Base-by-base conservation (phyloP, 2,329 filamentous ascomycete genomes). In the Penicillium oxalicum region DNA sequence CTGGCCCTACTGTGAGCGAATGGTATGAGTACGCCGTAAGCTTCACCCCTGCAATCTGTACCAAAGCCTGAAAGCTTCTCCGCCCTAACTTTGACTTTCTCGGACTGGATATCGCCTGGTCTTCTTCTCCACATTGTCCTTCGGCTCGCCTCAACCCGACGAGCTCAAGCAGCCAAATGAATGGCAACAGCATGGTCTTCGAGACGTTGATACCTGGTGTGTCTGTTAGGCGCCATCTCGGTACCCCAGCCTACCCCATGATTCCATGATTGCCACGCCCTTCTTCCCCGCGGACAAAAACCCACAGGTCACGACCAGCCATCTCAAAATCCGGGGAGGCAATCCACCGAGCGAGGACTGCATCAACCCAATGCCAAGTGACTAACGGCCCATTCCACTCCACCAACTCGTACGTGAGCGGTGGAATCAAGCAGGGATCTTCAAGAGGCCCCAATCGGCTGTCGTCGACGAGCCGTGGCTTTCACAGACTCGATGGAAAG, bases 281-380 rank as follows among this genome's bases (percentile, higher is more conserved):
- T 11, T 32, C 28, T 9, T 32, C 11, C 29, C 29, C 29, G 29
- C 29, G 29, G 29, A 2, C 4, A 2, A 7, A 11, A 32, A 11
- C 8, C 29, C 29, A 32, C 11, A 7, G 7, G 29, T 11, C 7
- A 8, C n/a, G 27, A 9, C 32, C 13, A 32, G 29, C 11, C 29
- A 36, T 32, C 36, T 18, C 18, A 8, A 13, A 55, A 32, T 53
- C 51, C 56, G 54, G 55, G 57, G 53, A 51, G 55, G 37, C 35
- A 51, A 50, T 56, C 48, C 9, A 45, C 53, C 55, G 53, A 55
- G 26, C 27, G 33, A 40, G 12, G 28, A 5, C 27, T 39, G 26
- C 39, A 41, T n/a, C 11, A 11, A 9, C 11, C 26, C 9, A 13
- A 26, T 24, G 26, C 27, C 12, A 32, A 32, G 29, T 32, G 8